Conservation (phyloP, 768 basidiomycete species). For the Tricholoma saponaceum region DNA sequence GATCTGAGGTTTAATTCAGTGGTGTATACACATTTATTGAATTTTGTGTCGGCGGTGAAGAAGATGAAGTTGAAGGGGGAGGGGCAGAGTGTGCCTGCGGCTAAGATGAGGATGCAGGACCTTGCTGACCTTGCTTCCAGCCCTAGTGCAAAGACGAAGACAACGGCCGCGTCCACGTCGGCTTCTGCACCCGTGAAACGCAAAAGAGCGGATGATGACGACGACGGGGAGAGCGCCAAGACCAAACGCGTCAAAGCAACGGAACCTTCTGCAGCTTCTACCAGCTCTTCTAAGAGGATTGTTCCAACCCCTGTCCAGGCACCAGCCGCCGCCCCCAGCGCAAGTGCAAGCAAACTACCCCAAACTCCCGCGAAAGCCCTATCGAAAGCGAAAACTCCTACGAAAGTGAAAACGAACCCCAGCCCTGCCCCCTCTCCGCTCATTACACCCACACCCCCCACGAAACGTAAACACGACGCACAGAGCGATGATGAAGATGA, state of each 20-base stretch:
- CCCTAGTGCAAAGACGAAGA: background rate
- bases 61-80: slow-evolving; percentile 2
- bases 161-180: background rate
- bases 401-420: too few species aligned
- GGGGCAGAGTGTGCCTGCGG: background rate
- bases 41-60: slow-evolving; percentile 6
- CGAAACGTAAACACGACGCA: background rate
- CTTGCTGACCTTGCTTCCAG: too few species aligned
- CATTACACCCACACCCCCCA: background rate
- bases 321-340: background rate
- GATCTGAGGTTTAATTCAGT: slow-evolving; percentile 4
- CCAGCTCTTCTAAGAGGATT: background rate
- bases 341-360: background rate
- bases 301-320: background rate
- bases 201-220: background rate
- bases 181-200: background rate
- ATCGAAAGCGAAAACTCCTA: too few species aligned
- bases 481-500: background rate
- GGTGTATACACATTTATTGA: slow-evolving; percentile 6
- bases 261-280: background rate
- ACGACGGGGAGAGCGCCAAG: background rate
- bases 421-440: background rate
- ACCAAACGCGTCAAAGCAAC: background rate
- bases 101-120: background rate
- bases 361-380: background rate